Conservation (phyloP, 495 filamentous ascomycete genomes). For the Saxophila tyrrhenica region DNA sequence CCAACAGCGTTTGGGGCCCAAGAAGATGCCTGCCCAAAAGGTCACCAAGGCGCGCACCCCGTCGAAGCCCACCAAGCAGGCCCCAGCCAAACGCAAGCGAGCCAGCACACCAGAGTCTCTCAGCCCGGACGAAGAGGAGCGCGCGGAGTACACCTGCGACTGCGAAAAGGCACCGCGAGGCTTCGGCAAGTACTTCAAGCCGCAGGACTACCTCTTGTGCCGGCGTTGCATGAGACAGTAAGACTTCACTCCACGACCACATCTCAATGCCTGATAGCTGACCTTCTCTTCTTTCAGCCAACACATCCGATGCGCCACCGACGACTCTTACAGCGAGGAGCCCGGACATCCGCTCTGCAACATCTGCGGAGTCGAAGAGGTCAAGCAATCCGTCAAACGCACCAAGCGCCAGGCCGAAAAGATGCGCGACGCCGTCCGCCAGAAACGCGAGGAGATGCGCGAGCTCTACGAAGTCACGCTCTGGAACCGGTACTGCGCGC, state of each 20-base stretch:
- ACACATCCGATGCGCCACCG: not conserved
- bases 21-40: not conserved
- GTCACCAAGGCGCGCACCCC: no score
- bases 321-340: not conserved
- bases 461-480: slow-evolving; percentile 1
- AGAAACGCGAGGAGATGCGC: not conserved
- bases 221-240: not conserved
- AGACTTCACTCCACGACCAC: not conserved
- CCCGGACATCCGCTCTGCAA: not conserved
- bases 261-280: not conserved
- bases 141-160: not conserved
- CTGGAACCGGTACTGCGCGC: slow-evolving; percentile 13
- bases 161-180: not conserved
- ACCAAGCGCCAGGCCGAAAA: not conserved
- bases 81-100: not conserved
- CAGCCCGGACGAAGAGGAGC: not conserved
- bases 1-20: no score
- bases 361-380: not conserved
- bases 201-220: slow-evolving; percentile 1
- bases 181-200: not conserved
- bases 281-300: no score
- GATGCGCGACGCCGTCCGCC: not conserved
- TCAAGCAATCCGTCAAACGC: not conserved
- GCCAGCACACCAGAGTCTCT: not conserved
- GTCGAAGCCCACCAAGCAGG: no score